Conservation (phyloP, 2,329 filamentous ascomycete genomes). For the Penicillium sp. region DNA sequence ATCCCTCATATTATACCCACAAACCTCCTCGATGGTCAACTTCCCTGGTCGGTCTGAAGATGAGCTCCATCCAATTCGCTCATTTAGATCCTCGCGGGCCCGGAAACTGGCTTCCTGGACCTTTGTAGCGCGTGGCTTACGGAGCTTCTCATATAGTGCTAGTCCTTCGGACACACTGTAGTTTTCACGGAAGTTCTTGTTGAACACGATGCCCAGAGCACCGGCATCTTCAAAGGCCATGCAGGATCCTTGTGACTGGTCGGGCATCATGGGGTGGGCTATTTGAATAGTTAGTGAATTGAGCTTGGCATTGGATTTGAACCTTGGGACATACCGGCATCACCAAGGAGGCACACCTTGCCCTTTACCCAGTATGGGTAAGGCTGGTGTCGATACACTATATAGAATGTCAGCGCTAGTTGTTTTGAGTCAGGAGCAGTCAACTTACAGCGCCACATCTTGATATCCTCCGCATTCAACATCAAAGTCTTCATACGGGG, state of each 20-base stretch:
- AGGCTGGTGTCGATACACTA: conserved; percentile 36
- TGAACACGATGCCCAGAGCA: conserved; percentile 46
- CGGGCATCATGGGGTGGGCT: conserved; percentile 45
- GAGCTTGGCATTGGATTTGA: no score
- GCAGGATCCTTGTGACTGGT: conserved; percentile 44
- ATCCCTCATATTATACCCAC: conserved; percentile 40
- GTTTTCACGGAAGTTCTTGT: conserved; percentile 28
- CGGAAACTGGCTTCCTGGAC: conserved; percentile 39
- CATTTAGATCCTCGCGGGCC: conserved; percentile 36
- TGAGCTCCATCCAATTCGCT: conserved; percentile 41
- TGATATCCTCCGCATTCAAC: conserved; percentile 35
- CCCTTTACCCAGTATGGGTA: conserved; percentile 41
- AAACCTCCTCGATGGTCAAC: conserved; percentile 43
- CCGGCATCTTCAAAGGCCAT: conserved; percentile 52
- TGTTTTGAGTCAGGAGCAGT: no score
- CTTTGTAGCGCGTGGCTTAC: conserved; percentile 38
- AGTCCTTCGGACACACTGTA: conserved; percentile 32
- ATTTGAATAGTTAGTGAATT: not conserved
- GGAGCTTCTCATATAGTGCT: conserved; percentile 37
- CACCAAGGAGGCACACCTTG: conserved; percentile 37
- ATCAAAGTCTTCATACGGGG: conserved; percentile 31
- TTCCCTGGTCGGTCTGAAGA: conserved; percentile 36
- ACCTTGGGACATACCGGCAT: conserved; percentile 31
- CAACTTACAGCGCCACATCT: conserved; percentile 34
- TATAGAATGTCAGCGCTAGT: not conserved